Evolutionary conservation across 495 filamentous ascomycete genomes (phyloP), one percentile per base, ranked within the genome.

Genomic region (Penicillium simplicissimum): DNA sequence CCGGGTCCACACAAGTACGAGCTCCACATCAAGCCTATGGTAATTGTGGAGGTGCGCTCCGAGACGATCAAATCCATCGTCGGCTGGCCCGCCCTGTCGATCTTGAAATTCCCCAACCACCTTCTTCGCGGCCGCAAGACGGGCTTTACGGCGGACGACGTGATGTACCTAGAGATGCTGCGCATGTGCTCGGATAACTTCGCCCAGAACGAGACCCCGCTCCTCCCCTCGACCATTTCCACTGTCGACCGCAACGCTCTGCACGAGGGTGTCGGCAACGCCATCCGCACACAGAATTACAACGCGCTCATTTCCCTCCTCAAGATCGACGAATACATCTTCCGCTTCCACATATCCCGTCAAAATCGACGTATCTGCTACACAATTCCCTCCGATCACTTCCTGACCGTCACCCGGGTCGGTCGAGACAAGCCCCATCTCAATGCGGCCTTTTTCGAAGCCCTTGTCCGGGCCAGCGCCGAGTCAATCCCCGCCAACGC

Each of bases 311-410:
- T 60, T n/a, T 67, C 61, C 7, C 68, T 80, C 8, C 75, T 79
- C 57, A 79, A 77, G 54, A 61, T 80, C 14, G 76, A 81, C 57
- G 75, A 81, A 55, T 74, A 61, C 49, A 15, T 63, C n/a, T 66
- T 64, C 58, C 77, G 75, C 36, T 55, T 38, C 37, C 52, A 67
- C 5, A 4, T 8, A 5, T 28, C 57, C 36, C 59, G 57, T 15
- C 36, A 45, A 23, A 34, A 31, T 9, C 11, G n/a, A 25, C 14
- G 38, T 49, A 17, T 48, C 15, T 57, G 25, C 7, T 77, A 76
- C 43, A 67, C 52, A 2, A 62, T 76, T 4, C 75, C 71, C 1
- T 56, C 67, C 0, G 67, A 70, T 4, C 73, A 76, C 52, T 79
- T 71, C 57, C 55, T 69, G 48, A 70, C 64, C 3, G 73, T 69